Base-by-base conservation (phyloP, 805 yeast genomes). In the Metschnikowia chrysomelidarum region DNA sequence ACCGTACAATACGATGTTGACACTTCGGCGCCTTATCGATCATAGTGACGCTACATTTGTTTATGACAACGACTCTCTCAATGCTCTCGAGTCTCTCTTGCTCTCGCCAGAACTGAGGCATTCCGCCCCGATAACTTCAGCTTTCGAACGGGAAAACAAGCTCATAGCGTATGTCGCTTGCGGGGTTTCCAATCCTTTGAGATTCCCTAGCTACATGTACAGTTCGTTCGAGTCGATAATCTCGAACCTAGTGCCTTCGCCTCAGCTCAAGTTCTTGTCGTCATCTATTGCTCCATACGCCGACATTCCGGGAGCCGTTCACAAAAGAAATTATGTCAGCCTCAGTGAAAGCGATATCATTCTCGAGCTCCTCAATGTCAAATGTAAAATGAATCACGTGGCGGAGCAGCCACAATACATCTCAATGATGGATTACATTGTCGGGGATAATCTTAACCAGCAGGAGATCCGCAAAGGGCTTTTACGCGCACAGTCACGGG, bases 191-290 rank as follows among this genome's bases (percentile, higher is more conserved):
- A 86, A 91, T 42, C 85, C 98, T 0, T 62, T 93, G 28, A 70
- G 98, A 47, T 91, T 84, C 57, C 98, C 98, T 4, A 81, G 93
- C 30, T 87, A 87, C 62, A 82, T 88, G 75, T 89, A 86, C 68
- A 85, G 83, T 53, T 87, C 95, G 3, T 63, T 84, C 47, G 85
- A 88, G 24, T 82, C 94, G 31, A 78, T 93, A 12, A 60, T 87
- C 32, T 80, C 96, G 1, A 78, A 91, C 1, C 60, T 93, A 46
- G 76, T 93, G 2, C 96, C 97, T 2, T 81, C 87, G 0, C 95
- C 95, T 1, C 82, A 82, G 28, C 64, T 84, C 47, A 95, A 87
- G 57, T 64, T 64, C 40, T 53, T 67, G 24, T 57, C 69, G 1
- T 53, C 69, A 3, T 57, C 72, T 16, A 54, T 67, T 14, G 68